phyloP scores from a whole-genome alignment of 1,139 yeast genomes.

The Taphrina wiesneri region DNA sequence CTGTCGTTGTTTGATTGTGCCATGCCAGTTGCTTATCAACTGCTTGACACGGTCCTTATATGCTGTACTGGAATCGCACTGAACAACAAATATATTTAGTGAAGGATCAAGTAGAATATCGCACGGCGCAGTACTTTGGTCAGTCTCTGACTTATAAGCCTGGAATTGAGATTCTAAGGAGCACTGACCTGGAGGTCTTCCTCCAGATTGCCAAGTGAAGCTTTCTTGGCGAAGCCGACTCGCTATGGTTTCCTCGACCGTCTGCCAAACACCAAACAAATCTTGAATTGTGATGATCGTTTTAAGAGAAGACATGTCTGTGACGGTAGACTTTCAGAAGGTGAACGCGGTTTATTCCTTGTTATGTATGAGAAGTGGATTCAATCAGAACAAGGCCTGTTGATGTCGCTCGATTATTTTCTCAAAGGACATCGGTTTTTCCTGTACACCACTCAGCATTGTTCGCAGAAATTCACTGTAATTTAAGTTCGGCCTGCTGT shows the following conservation, averaged over 20 bases:
- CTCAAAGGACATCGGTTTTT: too few species aligned
- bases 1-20: constrained; percentile 51
- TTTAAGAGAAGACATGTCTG: neutral
- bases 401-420: too few species aligned
- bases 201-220: constrained; percentile 5
- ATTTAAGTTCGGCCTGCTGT: too few species aligned
- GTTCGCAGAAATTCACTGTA: too few species aligned
- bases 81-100: constrained; percentile 67
- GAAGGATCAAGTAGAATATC: constrained; percentile 51
- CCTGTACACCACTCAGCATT: too few species aligned
- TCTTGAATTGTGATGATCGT: constrained; percentile 4
- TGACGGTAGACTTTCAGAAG: too few species aligned
- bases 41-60: constrained; percentile 81
- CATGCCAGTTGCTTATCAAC: constrained; percentile 77
- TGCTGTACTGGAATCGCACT: constrained; percentile 65
- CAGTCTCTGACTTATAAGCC: neutral
- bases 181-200: neutral
- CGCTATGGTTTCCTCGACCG: neutral
- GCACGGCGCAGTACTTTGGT: neutral
- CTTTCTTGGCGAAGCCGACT: neutral
- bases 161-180: neutral
- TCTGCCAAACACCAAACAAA: constrained; percentile 5
- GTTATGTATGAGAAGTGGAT: too few species aligned
- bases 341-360: too few species aligned
- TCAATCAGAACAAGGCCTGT: too few species aligned